Conservation (phyloP, 805 yeast species). For the Nakazawaea wickerhamii region DNA sequence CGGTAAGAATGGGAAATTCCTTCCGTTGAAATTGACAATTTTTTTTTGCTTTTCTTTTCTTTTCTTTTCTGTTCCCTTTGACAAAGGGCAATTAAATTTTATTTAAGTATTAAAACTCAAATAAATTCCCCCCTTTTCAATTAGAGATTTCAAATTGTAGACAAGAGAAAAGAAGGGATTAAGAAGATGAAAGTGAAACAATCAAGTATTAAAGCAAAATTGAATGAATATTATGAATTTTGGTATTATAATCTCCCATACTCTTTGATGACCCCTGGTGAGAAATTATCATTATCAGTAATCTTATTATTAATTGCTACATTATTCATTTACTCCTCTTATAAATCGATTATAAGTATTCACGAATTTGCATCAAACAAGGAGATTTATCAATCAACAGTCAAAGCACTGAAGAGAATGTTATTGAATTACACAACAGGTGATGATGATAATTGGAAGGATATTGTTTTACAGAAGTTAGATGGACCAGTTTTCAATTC, state of each 20-base stretch:
- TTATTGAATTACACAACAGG: background rate
- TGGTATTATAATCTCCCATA: constrained; percentile 5
- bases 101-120: no score
- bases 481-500: constrained; percentile 1
- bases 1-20: no score
- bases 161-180: no score
- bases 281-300: background rate
- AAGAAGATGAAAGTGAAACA: no score
- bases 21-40: no score
- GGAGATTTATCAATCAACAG: background rate
- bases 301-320: background rate
- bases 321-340: constrained; percentile 1
- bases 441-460: background rate
- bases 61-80: no score
- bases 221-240: background rate
- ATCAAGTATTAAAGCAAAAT: background rate
- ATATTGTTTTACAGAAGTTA: background rate
- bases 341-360: constrained; percentile 1
- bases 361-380: background rate
- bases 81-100: no score
- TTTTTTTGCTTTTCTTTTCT: no score
- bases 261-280: constrained; percentile 10
- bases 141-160: no score
- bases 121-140: no score
- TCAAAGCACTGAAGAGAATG: background rate